Base-by-base conservation (phyloP, 495 filamentous ascomycete species). In the Mycothermus thermophilus region DNA sequence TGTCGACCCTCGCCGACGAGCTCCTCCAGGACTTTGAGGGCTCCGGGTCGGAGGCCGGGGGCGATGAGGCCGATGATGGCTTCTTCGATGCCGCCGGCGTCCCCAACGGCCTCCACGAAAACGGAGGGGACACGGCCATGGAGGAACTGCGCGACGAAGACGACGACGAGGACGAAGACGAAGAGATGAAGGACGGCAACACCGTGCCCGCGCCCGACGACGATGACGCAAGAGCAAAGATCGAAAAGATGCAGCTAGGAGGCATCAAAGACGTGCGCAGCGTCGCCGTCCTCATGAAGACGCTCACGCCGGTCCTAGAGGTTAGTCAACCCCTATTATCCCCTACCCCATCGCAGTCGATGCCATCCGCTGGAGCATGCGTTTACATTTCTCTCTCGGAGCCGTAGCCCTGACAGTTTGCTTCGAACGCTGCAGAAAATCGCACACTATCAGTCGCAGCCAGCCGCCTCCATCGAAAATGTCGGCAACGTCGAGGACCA, bases 21-120 rank as follows among this genome's bases (percentile, higher is more conserved):
- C 64, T 90, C 14, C 71, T 92, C 30, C 80, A 86, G 42, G 92
- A 96, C 56, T 93, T 96, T 44, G 88, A 85, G 41, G 83, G 77
- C 40, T 75, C 74, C 2, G 70, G 74, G 23, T 74, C 71, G 31
- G 71, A 77, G 37, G 63, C 59, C 24, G 72, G 73, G 30, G 70
- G 64, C 3, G 64, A 71, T 5, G 59, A 68, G 25, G 59, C 67
- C 35, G 64, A 67, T 18, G 59, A 59, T 22, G 57, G 55, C 21
- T 51, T 70, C 31, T 53, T 50, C 26, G 55, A 48, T 19, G 53
- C 55, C 25, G 38, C 46, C 17, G 44, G 33, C 7, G 27, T 46
- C 2, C 30, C 41, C 29, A 39, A 37, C 22, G 41, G 44, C 37
- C 21, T 33, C 1, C 21, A 34, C 17, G 31, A 42, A 26, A 55